Evolutionary conservation across 495 filamentous ascomycete species (phyloP), one percentile per base, ranked within the genome.

Genomic region (Umbilicaria muhlenbergii): DNA sequence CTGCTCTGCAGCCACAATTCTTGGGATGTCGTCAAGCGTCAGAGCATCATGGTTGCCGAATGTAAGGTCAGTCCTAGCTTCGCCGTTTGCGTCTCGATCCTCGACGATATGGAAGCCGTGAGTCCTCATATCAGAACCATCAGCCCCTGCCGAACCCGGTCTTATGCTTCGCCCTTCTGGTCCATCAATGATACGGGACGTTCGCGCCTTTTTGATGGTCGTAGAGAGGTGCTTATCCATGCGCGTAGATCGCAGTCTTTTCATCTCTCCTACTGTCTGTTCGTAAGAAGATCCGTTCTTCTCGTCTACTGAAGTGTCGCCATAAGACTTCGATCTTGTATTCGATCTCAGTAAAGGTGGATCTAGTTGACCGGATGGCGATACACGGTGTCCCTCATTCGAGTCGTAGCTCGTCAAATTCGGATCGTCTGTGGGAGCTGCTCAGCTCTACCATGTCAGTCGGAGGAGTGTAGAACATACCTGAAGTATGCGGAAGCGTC

Each of bases 11-110:
- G 91, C 91, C 36, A 95, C 85, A 49, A 99, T 92, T 48, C 89
- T 73, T n/a, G 91, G 89, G 48, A 99, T 95, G 56, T 99, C 91
- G 59, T 96, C 91, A 44, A 99, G 66, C 5, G 87, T 94, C 32
- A 96, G 68, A 12, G 85, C 83, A 65, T 95, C 86, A 45, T 89
- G 81, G 50, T 83, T 75, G n/a, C 83, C 85, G 50, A 98, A 83
- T 38, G 83, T 84, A 48, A 86, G 66, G 42, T 86, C 80, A 18
- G 75, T 78, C 17, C 74, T 71, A n/a, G 71, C 68, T 34, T 89
- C 82, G 21, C 78, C 75, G 46, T 78, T 79, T 32, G 67, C 69
- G 49, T 89, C 84, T 34, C 75, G 76, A 53, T 94, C 89, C 56
- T 94, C 85, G 0, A 94, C 78, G 53, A 95, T 94, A 47, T 84